phyloP scores from a whole-genome alignment of 495 filamentous ascomycete species.

The Penicilliopsis zonata region DNA sequence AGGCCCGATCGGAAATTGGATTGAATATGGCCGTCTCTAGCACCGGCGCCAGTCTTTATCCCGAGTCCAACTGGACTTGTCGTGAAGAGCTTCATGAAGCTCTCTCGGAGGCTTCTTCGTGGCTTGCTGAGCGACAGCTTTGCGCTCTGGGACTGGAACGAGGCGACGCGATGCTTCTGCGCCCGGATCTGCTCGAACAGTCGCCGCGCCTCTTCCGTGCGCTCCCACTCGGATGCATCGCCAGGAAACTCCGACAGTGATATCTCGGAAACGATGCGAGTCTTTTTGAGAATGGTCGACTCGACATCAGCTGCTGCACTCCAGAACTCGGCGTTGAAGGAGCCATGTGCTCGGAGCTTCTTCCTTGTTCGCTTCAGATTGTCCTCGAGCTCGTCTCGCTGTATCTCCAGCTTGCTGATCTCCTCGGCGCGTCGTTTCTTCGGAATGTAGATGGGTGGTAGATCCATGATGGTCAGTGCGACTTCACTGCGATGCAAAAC shows the following conservation, averaged over 20 bases:
- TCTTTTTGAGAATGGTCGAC: background rate
- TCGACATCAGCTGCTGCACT: background rate
- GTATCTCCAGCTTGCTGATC: background rate
- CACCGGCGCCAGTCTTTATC: constrained; percentile 2
- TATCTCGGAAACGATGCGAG: constrained; percentile 3
- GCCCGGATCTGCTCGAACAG: constrained; percentile 3
- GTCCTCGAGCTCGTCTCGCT: background rate
- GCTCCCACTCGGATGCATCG: background rate
- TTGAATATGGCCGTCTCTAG: constrained; percentile 1
- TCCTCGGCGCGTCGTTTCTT: constrained; percentile 2
- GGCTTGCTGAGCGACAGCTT: background rate
- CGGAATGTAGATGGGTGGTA: constrained; percentile 5
- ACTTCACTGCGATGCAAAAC: too few species aligned
- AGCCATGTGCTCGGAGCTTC: constrained; percentile 2
- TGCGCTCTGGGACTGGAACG: constrained; percentile 1
- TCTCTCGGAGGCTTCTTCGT: background rate
- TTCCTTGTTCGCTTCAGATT: background rate
- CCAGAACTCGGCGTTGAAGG: constrained; percentile 6
- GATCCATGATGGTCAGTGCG: too few species aligned
- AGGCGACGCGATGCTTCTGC: constrained; percentile 1
- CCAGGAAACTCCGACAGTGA: constrained; percentile 5
- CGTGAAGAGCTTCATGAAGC: constrained; percentile 4
- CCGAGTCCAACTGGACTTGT: constrained; percentile 1
- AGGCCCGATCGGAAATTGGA: constrained; percentile 2
- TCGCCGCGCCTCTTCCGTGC: constrained; percentile 1